Evolutionary conservation across 139 green algal species (phyloP).

Genomic region (Trebouxia sp.): DNA sequence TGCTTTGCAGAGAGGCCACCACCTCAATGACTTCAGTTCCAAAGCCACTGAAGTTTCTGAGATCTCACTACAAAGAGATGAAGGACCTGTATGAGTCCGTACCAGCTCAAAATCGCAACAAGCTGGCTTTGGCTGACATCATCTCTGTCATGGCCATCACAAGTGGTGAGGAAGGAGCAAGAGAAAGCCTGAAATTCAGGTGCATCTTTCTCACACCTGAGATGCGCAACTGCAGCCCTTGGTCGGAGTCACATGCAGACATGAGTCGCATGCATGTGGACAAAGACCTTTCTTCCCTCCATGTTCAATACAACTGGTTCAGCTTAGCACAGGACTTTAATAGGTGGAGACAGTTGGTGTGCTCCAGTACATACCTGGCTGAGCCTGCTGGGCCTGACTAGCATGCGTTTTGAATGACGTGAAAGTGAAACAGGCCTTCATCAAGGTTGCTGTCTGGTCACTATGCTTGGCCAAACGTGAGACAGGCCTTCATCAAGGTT

Average conservation of each 20-base stretch:
- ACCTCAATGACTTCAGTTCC: slow-evolving; percentile 98
- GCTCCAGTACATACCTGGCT: too few relatives aligned
- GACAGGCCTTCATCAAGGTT: too few relatives aligned
- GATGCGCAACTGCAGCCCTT: neutral
- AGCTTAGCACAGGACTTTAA: too few relatives aligned
- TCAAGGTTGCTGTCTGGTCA: too few relatives aligned
- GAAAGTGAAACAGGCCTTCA: too few relatives aligned
- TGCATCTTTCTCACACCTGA: neutral
- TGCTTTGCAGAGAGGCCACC: slow-evolving; percentile 62
- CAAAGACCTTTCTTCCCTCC: too few relatives aligned
- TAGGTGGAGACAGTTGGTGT: too few relatives aligned
- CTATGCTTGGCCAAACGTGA: too few relatives aligned
- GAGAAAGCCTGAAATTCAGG: slow-evolving; percentile 86
- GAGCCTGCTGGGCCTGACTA: too few relatives aligned
- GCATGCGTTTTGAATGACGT: too few relatives aligned
- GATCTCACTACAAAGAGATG: slow-evolving; percentile 81
- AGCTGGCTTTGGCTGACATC: slow-evolving; percentile 84
- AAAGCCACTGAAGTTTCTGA: slow-evolving; percentile 99
- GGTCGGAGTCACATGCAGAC: neutral
- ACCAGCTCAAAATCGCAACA: slow-evolving; percentile 44
- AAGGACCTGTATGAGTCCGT: slow-evolving; percentile 68
- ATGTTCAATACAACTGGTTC: too few relatives aligned
- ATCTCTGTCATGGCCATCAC: slow-evolving; percentile 96
- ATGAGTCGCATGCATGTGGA: too few relatives aligned
- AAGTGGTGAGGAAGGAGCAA: slow-evolving; percentile 65